Percentiles rank a stretch among this genome's conserved stretches.
These are phyloP conservation scores for Fraxinus excelsior DNA, from an alignment of 257 asterid species.

Conservation along the genomic window DNA sequence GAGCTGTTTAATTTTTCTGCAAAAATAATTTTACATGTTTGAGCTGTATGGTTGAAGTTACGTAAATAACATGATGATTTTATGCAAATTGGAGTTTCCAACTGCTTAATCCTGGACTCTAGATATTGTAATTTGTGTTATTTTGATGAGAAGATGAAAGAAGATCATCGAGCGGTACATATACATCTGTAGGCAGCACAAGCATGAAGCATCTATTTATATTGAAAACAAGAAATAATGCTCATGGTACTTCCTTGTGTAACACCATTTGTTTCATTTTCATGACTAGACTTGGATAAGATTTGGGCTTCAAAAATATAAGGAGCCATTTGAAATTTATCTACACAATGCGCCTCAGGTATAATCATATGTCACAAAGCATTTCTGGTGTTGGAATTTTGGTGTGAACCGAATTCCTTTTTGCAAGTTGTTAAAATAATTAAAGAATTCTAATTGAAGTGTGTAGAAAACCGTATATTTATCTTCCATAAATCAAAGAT, in stretches of 20 bases:
- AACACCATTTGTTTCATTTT: background rate
- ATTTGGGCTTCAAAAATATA: background rate
- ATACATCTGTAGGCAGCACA: background rate
- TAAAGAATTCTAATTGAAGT: too few relatives aligned
- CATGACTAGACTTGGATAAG: background rate
- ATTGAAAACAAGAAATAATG: background rate
- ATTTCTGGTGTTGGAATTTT: too few relatives aligned
- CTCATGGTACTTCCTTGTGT: background rate
- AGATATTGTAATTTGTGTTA: background rate
- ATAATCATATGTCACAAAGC: background rate
- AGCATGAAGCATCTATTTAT: background rate
- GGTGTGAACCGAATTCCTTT: too few relatives aligned
- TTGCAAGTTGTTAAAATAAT: too few relatives aligned
- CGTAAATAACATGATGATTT: background rate
- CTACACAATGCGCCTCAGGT: background rate
- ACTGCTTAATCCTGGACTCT: slow-evolving; percentile 13
- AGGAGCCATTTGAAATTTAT: background rate
- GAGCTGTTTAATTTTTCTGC: background rate
- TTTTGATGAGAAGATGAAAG: background rate
- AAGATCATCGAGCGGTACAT: background rate
- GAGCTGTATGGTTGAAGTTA: slow-evolving; percentile 15
- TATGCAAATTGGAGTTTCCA: slow-evolving; percentile 12
- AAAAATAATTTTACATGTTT: slow-evolving; percentile 8
- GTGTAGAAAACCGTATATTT: too few relatives aligned
- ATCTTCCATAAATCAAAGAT: too few relatives aligned